A percentile compares a stretch with the other conserved stretches of the same genome.
Conservation (phyloP, 441 rosid species). For the Erysimum pusillum region DNA sequence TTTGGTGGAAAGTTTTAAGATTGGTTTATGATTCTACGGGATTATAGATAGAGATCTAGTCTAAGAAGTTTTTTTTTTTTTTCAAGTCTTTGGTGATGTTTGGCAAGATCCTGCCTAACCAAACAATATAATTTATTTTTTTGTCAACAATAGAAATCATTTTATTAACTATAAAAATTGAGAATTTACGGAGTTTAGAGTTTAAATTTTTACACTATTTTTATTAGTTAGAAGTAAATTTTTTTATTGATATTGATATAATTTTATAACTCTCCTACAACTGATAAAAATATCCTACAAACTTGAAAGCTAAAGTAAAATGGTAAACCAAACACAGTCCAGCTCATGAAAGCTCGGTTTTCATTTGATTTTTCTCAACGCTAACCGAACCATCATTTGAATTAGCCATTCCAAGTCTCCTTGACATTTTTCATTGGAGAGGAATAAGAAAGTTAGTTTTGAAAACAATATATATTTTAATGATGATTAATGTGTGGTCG, state of each 20-base stretch:
- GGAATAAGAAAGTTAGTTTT: slow-evolving; percentile 19
- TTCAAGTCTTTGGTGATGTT: not conserved
- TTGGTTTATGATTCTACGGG: too few species aligned
- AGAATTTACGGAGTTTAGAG: not conserved
- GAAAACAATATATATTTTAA: slow-evolving; percentile 12
- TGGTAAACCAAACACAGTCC: not conserved
- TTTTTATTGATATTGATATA: not conserved
- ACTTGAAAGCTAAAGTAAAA: not conserved
- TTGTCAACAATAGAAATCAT: too few species aligned
- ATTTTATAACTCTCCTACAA: not conserved
- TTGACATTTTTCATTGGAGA: not conserved
- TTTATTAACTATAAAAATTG: not conserved
- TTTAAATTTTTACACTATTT: not conserved
- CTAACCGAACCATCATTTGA: slow-evolving; percentile 8
- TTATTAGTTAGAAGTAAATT: too few species aligned
- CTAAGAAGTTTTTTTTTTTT: not conserved
- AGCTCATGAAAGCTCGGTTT: not conserved
- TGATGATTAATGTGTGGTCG: slow-evolving; percentile 26
- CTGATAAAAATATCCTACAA: not conserved
- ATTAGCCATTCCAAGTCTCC: not conserved
- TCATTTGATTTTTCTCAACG: not conserved
- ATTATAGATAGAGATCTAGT: not conserved
- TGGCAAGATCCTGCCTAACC: not conserved
- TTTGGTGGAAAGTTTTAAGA: too few species aligned
- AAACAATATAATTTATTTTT: too few species aligned